Percentiles rank a stretch among this genome's conserved stretches.
These are phyloP conservation scores for Fonsecaea nubica DNA, from an alignment of 2,329 filamentous ascomycete species.

Conservation along the genomic window DNA sequence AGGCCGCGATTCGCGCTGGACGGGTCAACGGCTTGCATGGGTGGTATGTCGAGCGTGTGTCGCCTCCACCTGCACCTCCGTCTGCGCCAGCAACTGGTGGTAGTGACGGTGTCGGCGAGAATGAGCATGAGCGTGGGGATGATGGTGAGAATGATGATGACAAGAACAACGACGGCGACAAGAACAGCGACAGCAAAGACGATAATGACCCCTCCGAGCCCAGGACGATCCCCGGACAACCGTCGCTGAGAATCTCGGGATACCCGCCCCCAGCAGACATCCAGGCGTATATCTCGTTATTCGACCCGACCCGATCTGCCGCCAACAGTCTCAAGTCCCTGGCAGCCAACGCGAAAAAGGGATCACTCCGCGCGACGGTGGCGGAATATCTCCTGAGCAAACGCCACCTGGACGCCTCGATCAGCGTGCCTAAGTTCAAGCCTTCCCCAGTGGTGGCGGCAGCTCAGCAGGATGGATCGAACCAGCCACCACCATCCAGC, in stretches of 20 bases:
- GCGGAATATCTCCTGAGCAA: slow-evolving; percentile 63
- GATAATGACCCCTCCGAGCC: slow-evolving; percentile 5
- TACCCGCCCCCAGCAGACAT: slow-evolving; percentile 65
- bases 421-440: slow-evolving; percentile 48
- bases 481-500: slow-evolving; percentile 30
- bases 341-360: slow-evolving; percentile 69
- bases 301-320: slow-evolving; percentile 66
- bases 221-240: slow-evolving; percentile 15
- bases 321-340: slow-evolving; percentile 68
- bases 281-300: slow-evolving; percentile 71
- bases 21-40: slow-evolving; percentile 55
- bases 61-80: no score
- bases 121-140: no score
- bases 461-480: slow-evolving; percentile 40
- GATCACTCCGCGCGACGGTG: slow-evolving; percentile 64
- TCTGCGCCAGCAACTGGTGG: no score
- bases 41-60: slow-evolving; percentile 52
- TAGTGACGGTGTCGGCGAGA: no score
- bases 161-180: not conserved
- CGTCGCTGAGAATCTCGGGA: slow-evolving; percentile 40
- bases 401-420: slow-evolving; percentile 54
- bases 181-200: not conserved
- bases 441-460: slow-evolving; percentile 43
- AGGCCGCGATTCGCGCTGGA: slow-evolving; percentile 57
- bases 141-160: not conserved